Evolutionary conservation across 306 rosid species (phyloP).

Genomic region (Prunus salicina): DNA sequence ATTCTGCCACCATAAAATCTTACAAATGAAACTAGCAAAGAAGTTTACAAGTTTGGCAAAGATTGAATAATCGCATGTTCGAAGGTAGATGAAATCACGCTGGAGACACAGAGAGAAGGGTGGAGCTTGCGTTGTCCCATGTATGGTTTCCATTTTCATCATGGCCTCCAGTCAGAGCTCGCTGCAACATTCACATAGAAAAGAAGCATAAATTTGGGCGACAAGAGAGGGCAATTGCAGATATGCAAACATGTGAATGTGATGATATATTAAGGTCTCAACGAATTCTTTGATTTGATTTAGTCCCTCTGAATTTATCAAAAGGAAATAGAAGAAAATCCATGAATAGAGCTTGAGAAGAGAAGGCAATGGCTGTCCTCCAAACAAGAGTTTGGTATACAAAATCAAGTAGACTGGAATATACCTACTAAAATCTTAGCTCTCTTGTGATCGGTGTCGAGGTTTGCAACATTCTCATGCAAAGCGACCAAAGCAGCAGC

Average conservation of each 20-base stretch:
- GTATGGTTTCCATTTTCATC: slow-evolving; percentile 48
- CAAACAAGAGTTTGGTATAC: background rate
- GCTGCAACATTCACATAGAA: slow-evolving; percentile 39
- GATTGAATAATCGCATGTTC: background rate
- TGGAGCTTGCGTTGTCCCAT: background rate
- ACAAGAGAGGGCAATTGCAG: background rate
- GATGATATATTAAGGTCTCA: slow-evolving; percentile 40
- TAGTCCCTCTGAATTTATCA: slow-evolving; percentile 48
- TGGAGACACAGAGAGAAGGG: no score
- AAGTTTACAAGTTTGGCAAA: background rate
- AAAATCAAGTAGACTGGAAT: background rate
- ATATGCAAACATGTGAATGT: background rate
- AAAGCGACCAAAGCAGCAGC: slow-evolving; percentile 82
- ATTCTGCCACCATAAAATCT: background rate
- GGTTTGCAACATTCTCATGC: slow-evolving; percentile 62
- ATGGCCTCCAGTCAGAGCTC: slow-evolving; percentile 42
- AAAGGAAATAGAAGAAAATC: background rate
- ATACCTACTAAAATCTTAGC: slow-evolving; percentile 74
- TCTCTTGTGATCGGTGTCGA: slow-evolving; percentile 74
- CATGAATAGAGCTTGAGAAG: background rate
- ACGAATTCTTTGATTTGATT: slow-evolving; percentile 54
- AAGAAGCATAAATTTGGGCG: background rate
- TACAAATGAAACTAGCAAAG: background rate
- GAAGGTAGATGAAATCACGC: background rate
- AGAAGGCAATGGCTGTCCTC: background rate